Conservation (phyloP, 129 eudicot genomes). For the Flaveria trinervia region DNA sequence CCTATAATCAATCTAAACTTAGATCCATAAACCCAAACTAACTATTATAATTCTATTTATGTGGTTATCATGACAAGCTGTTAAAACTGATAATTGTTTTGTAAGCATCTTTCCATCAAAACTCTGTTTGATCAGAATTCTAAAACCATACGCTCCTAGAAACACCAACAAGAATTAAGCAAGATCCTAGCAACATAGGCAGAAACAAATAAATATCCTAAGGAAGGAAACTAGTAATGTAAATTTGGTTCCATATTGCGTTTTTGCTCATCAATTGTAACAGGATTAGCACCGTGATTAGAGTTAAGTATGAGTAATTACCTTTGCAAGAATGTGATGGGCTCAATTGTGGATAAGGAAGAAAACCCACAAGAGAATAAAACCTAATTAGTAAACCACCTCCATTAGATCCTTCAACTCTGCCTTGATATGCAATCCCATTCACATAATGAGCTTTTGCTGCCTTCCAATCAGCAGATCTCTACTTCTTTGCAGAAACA, state of each 20-base stretch:
- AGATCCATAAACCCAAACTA: background rate
- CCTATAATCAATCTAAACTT: background rate
- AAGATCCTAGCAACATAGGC: background rate
- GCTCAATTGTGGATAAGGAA: slow-evolving; percentile 87
- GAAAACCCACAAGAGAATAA: slow-evolving; percentile 76
- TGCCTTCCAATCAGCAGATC: slow-evolving; percentile 87
- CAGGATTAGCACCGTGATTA: background rate
- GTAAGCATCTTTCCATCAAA: background rate
- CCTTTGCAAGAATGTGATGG: slow-evolving; percentile 80
- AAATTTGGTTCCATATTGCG: background rate
- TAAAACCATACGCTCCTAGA: background rate
- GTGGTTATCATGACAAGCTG: background rate
- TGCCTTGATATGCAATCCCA: slow-evolving; percentile 64
- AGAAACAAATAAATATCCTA: background rate
- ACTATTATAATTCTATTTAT: background rate
- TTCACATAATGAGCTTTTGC: slow-evolving; percentile 62
- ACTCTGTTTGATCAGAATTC: background rate
- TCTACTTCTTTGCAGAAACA: slow-evolving; percentile 78
- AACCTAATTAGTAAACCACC: slow-evolving; percentile 86
- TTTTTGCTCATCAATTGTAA: background rate
- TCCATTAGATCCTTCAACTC: slow-evolving; percentile 63
- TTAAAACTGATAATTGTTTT: background rate
- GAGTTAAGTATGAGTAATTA: slow-evolving; percentile 15
- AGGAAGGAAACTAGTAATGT: too few relatives aligned
- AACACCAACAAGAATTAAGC: background rate